phyloP scores from a whole-genome alignment of 306 rosid species.

The Quercus rubra region DNA sequence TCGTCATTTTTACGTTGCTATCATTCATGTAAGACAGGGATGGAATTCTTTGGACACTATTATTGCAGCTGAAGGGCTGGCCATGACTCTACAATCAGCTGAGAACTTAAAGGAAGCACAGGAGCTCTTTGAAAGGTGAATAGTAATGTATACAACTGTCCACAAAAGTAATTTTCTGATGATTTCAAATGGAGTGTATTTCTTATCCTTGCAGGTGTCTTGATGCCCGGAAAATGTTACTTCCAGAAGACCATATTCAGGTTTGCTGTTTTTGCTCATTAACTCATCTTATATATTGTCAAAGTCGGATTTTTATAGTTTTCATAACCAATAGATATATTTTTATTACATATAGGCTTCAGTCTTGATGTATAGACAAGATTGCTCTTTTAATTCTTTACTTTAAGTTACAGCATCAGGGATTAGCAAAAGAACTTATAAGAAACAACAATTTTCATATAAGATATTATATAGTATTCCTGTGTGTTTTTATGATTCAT shows the following conservation, averaged over 20 bases:
- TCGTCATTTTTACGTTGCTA: constrained; percentile 1
- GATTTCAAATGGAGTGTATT: constrained; percentile 3
- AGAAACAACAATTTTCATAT: neutral
- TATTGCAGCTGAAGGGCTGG: constrained; percentile 72
- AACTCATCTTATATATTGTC: neutral
- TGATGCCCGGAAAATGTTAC: constrained; percentile 56
- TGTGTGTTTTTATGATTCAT: neutral
- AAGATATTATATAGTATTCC: neutral
- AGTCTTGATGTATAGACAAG: no score
- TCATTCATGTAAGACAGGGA: constrained; percentile 47
- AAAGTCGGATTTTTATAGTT: neutral
- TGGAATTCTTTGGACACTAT: constrained; percentile 78
- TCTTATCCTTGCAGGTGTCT: constrained; percentile 55
- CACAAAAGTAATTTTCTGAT: constrained; percentile 4
- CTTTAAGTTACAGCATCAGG: neutral
- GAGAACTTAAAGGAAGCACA: constrained; percentile 56
- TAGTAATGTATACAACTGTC: neutral
- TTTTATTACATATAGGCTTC: neutral
- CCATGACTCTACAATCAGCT: constrained; percentile 59
- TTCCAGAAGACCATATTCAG: constrained; percentile 70
- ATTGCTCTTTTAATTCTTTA: no score
- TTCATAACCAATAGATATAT: neutral
- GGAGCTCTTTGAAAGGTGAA: constrained; percentile 85
- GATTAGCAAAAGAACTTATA: neutral
- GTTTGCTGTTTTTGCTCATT: constrained; percentile 30